Base-by-base conservation (phyloP, 495 filamentous ascomycete genomes). In the Trichoderma asperelloides region DNA sequence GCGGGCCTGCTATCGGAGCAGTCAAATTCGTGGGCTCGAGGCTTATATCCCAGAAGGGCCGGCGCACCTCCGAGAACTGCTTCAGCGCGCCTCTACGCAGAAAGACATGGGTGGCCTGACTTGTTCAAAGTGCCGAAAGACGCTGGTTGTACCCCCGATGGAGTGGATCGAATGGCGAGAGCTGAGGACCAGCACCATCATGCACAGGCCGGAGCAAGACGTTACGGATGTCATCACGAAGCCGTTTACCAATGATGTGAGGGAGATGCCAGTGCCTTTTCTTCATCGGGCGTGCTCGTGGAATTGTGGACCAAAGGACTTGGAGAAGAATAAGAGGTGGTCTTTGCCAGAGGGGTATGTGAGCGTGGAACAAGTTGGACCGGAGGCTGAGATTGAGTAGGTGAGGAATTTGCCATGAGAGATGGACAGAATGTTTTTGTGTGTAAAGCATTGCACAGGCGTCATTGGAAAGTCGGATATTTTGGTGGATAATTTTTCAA, bases 221-320 rank as follows among this genome's bases (percentile, higher is more conserved):
- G 7, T n/a, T 6, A 21, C 21, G 13, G 21, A 28, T 2, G 16
- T 60, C 23, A 0, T 23, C n/a, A 55, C 55, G 27, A 60, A 13
- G 55, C 65, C 73, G 64, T 62, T 75, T 70, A 73, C 71, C 39
- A 57, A 47, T 23, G 62, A 74, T 67, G 49, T 69, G 3, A 37
- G 71, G 6, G 78, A 82, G 67, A 71, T 68, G 9, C 71, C 73
- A 30, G 72, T 90, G 55, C 88, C 88, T 1, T 88, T 91, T 71
- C 72, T 85, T 15, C 76, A 84, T 51, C 72, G 81, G 28, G 86
- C 81, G 1, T 91, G 88, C 72, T 89, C 86, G 65, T 86, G 83
- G 84, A 73, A 71, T 8, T 91, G 88, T 77, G 76, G 39, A 7
- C 64, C 64, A 11, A 60, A 60, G 55, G 55, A 60, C 12, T 55